Percentiles rank a stretch among this genome's conserved stretches.
Conservation (phyloP, 2,329 filamentous ascomycete species). For the Penicillium janthinellum region DNA sequence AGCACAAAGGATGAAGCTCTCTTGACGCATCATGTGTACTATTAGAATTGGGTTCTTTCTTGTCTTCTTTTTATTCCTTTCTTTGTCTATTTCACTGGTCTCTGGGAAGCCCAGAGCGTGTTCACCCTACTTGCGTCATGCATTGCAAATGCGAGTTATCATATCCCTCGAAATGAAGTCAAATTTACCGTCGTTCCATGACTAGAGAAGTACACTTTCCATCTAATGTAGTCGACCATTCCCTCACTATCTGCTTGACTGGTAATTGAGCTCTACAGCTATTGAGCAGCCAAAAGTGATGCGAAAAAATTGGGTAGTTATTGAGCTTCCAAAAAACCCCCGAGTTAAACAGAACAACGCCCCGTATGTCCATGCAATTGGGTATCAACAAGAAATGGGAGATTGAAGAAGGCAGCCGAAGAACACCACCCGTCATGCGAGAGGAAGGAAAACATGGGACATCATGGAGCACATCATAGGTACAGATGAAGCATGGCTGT, state of each 20-base stretch:
- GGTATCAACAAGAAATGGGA: constrained; percentile 25
- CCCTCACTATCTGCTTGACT: not conserved
- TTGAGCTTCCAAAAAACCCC: not conserved
- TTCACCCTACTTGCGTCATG: constrained; percentile 18
- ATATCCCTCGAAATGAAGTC: constrained; percentile 5
- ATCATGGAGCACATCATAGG: constrained; percentile 35
- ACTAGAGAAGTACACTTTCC: not conserved
- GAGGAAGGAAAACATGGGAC: constrained; percentile 4
- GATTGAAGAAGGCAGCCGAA: constrained; percentile 9
- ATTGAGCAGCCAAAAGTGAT: not conserved
- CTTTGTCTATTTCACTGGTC: constrained; percentile 18
- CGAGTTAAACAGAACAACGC: constrained; percentile 13
- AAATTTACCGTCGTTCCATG: not conserved
- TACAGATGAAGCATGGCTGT: constrained; percentile 51
- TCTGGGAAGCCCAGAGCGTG: constrained; percentile 9
- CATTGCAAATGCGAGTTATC: constrained; percentile 28
- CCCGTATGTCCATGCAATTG: constrained; percentile 23
- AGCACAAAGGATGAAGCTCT: constrained; percentile 9
- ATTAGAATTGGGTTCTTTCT: constrained; percentile 28
- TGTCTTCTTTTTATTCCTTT: constrained; percentile 14
- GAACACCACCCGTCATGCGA: constrained; percentile 27
- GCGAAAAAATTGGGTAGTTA: not conserved
- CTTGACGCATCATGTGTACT: constrained; percentile 31
- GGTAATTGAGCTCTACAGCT: not conserved
- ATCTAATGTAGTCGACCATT: not conserved